A percentile compares a stretch with the other conserved stretches of the same genome.
Conservation (phyloP, 306 rosid genomes). For the Abrus precatorius region DNA sequence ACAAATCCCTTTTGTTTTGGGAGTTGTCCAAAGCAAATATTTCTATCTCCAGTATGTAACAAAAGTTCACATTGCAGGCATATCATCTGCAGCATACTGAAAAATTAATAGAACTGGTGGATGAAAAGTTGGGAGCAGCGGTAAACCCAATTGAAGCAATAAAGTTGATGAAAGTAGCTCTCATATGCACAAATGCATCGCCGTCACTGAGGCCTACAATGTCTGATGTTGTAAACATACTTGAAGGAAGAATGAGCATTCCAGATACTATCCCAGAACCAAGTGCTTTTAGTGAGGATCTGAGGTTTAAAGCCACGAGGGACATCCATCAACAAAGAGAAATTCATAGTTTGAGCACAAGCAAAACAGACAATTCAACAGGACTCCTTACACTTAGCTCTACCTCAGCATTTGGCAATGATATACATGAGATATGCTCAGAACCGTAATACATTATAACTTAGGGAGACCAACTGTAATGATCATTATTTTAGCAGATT, state of each 20-base stretch:
- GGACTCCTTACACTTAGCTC: slow-evolving; percentile 29
- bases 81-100: slow-evolving; percentile 63
- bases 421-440: slow-evolving; percentile 28
- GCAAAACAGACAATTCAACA: slow-evolving; percentile 40
- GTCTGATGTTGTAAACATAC: slow-evolving; percentile 80
- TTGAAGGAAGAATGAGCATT: slow-evolving; percentile 58
- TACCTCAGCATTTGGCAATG: slow-evolving; percentile 36
- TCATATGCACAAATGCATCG: slow-evolving; percentile 70
- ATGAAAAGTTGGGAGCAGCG: slow-evolving; percentile 61
- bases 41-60: neutral
- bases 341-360: slow-evolving; percentile 48
- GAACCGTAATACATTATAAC: slow-evolving; percentile 9
- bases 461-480: neutral
- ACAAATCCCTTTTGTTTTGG: neutral
- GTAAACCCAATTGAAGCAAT: slow-evolving; percentile 61
- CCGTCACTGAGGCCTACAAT: slow-evolving; percentile 73
- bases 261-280: slow-evolving; percentile 50
- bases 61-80: slow-evolving; percentile 57
- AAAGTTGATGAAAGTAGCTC: slow-evolving; percentile 65
- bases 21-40: neutral
- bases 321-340: slow-evolving; percentile 49
- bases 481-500: neutral
- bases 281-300: slow-evolving; percentile 46
- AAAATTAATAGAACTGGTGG: slow-evolving; percentile 62
- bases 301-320: slow-evolving; percentile 55